Percentiles rank a stretch among this genome's conserved stretches.
phyloP scores from a whole-genome alignment of 257 asterid species.

The Hygrophila difformis region DNA sequence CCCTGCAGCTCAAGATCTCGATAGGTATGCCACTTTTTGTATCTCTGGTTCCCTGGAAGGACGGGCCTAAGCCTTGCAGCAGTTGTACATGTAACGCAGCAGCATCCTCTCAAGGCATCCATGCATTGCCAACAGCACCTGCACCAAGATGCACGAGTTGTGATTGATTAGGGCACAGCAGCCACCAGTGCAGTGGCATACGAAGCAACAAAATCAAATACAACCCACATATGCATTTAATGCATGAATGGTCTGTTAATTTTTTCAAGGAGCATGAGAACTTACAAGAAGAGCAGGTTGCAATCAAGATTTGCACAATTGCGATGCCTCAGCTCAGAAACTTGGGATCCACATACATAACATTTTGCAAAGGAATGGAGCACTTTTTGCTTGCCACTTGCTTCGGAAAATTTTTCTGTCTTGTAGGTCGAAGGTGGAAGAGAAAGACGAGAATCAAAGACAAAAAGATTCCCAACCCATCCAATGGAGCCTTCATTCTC shows the following conservation, averaged over 20 bases:
- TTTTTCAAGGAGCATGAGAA: background rate
- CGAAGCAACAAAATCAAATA: too few species aligned
- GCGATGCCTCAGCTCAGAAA: constrained; percentile 77
- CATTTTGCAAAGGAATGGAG: constrained; percentile 61
- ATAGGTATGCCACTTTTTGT: constrained; percentile 78
- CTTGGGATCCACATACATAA: constrained; percentile 53
- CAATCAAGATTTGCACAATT: constrained; percentile 94
- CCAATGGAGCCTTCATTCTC: constrained; percentile 65
- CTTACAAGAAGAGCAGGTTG: constrained; percentile 96
- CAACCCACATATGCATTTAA: too few species aligned
- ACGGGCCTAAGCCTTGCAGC: constrained; percentile 78
- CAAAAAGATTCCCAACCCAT: constrained; percentile 90
- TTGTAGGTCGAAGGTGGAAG: constrained; percentile 71
- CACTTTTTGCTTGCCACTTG: constrained; percentile 19
- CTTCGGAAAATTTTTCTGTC: constrained; percentile 26
- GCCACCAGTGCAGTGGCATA: background rate
- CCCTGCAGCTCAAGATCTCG: constrained; percentile 47
- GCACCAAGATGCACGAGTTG: constrained; percentile 18
- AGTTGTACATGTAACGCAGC: constrained; percentile 59
- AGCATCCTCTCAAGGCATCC: constrained; percentile 59
- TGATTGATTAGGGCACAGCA: too few species aligned
- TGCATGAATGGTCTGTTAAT: too few species aligned
- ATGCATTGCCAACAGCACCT: constrained; percentile 70
- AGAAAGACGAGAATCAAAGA: constrained; percentile 84
- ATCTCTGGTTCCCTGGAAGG: constrained; percentile 60